Evolutionary conservation across 163 green algal genomes (phyloP).

Genomic region (Scenedesmus sp.): DNA sequence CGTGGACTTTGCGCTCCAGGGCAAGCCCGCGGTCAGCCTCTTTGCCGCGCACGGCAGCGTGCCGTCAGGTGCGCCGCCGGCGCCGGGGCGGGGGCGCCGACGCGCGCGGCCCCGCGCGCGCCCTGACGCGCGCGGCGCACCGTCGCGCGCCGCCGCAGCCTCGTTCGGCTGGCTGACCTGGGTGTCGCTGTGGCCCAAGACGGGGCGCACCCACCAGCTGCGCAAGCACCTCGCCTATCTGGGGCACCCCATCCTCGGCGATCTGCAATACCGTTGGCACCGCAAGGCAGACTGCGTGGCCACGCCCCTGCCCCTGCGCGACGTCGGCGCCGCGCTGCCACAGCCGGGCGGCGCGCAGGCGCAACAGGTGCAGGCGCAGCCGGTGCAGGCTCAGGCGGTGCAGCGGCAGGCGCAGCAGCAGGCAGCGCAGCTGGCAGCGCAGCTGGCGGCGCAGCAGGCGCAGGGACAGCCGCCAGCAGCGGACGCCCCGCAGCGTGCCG

Average conservation of each 20-base stretch:
- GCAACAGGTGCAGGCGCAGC: no score
- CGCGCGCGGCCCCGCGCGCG: background rate
- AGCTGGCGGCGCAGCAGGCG: constrained; percentile 8
- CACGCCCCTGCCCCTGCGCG: no score
- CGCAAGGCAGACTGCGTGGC: constrained; percentile 41
- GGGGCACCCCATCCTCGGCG: constrained; percentile 70
- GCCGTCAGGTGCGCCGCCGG: constrained; percentile 49
- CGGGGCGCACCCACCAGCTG: constrained; percentile 57
- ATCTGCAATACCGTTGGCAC: constrained; percentile 58
- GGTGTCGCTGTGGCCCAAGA: constrained; percentile 56
- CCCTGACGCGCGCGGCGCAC: background rate
- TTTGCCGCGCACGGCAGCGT: constrained; percentile 45
- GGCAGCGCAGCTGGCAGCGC: background rate
- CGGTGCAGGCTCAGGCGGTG: background rate
- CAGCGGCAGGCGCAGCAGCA: background rate
- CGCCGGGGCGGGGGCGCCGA: constrained; percentile 43
- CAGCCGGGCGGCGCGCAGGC: no score
- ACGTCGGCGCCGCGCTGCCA: no score
- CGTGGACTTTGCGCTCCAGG: constrained; percentile 52
- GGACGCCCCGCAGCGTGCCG: background rate
- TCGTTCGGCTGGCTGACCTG: constrained; percentile 43
- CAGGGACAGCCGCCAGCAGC: background rate
- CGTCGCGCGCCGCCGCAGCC: background rate
- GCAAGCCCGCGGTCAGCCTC: constrained; percentile 49
- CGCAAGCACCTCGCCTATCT: constrained; percentile 63